These are phyloP conservation scores for Fusarium buharicum DNA, from an alignment of 2,329 filamentous ascomycete genomes.

Conservation along the genomic window DNA sequence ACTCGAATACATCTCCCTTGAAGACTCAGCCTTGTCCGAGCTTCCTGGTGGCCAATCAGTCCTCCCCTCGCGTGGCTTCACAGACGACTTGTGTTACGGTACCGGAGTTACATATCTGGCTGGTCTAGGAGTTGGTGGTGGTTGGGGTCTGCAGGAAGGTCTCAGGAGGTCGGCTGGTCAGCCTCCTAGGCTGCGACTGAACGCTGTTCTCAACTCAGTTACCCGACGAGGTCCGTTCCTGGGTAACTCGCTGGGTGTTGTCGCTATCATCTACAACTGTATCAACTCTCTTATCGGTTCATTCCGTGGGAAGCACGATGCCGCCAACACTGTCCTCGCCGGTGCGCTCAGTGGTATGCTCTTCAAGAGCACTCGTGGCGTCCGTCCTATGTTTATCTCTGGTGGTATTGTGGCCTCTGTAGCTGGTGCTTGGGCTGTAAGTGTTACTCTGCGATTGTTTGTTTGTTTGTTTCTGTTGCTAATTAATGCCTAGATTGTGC, in stretches of 20 bases:
- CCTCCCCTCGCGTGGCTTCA: conserved; percentile 95
- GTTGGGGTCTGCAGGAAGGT: conserved; percentile 92
- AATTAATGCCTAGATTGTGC: conserved; percentile 47
- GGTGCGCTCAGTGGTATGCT: conserved; percentile 90
- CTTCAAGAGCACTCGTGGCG: conserved; percentile 93
- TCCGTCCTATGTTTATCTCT: conserved; percentile 94
- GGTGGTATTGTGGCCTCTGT: conserved; percentile 87
- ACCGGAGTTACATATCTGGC: conserved; percentile 93
- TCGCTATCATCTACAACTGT: conserved; percentile 96
- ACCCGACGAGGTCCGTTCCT: conserved; percentile 93
- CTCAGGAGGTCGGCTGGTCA: conserved; percentile 79
- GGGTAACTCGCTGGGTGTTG: conserved; percentile 94
- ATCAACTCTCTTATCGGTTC: conserved; percentile 87
- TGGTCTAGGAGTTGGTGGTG: conserved; percentile 86
- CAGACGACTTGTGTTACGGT: conserved; percentile 97
- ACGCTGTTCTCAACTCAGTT: conserved; percentile 93
- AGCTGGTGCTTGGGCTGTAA: conserved; percentile 90
- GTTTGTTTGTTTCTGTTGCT: conserved; percentile 4
- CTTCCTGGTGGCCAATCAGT: conserved; percentile 87
- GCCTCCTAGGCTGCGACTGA: conserved; percentile 90
- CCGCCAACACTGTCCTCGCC: conserved; percentile 86
- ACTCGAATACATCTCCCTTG: conserved; percentile 93
- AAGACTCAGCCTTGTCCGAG: conserved; percentile 89
- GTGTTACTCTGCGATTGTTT: conserved; percentile 51
- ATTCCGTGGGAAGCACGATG: conserved; percentile 85